Base-by-base conservation (phyloP, 1,284 basidiomycete genomes). In the Apiotrichum akiyoshidainum region DNA sequence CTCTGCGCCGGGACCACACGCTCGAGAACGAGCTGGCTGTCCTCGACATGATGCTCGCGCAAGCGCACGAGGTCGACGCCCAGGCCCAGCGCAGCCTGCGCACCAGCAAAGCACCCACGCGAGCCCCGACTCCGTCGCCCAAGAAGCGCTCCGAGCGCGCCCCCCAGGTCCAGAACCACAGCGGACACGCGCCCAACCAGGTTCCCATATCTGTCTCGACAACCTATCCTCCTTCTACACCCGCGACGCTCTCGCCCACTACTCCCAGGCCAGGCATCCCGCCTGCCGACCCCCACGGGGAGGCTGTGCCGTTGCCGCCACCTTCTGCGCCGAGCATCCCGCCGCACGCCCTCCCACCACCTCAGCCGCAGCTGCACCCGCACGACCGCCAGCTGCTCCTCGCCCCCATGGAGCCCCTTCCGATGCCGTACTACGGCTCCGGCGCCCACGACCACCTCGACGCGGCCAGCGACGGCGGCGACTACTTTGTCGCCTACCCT, bases 11-110 rank as follows among this genome's bases (percentile, higher is more conserved):
- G 16, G 62, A 63, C 37, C 50, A 26, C 17, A 37, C 46, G 22
- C 41, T 54, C 19, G 57, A 57, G 46, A 51, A 51, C 40, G 63
- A 65, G 55, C 41, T 65, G 26, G 34, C 40, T n/a, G 63, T 65
- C 16, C 55, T 65, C 40, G 63, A 65, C 52, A 57, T 61, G 60
- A 61, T 65, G 60, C 57, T 65, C 35, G 44, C 49, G 26, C 55
- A 58, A 46, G 57, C 60, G 0, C 48, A 61, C 51, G 60, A 48
- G 42, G 47, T 61, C 19, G 59, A 64, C 16, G 52, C 45, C 1
- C 46, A 52, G 35, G 49, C 51, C n/a, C 45, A 58, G 47, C 44
- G 48, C 34, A 33, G 46, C 37, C 37, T 50, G 31, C 48, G 35
- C 21, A 34, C 46, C 12, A 47, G 45, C 39, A 55, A 42, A 26